Base-by-base conservation (phyloP, 2,329 filamentous ascomycete species). In the Ceratocystis cubensis region DNA sequence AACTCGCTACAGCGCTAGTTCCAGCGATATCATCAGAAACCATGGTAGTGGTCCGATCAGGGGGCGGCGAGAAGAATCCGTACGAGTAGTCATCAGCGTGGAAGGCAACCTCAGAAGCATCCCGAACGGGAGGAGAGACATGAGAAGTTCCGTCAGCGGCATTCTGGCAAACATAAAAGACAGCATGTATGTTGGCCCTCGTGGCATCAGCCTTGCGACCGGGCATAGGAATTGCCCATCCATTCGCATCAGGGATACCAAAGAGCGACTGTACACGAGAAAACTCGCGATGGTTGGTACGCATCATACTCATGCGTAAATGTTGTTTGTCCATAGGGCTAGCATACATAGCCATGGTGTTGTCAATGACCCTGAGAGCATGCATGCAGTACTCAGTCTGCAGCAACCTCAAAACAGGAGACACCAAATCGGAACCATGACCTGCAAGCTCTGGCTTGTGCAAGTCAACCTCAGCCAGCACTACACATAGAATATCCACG, bases 261-360 rank as follows among this genome's bases (percentile, higher is more conserved):
- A 97, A 99, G 44, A 99, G 78, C 72, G 91, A 96, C 74, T 96
- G 89, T 0, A 91, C 96, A 25, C 89, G 87, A 73, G 96, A 93
- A 71, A 96, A 97, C 75, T 97, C 92, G 74, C 96, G 97, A 62
- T 90, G 87, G 63, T 94, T 88, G 0, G 88, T 85, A 71, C 89
- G 88, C 4, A 91, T 92, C 91, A 99, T 96, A 75, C 93, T 97
- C 95, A 99, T 99, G 48, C 94, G 86, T 67, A 99, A 78, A 73
- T 97, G 91, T 71, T 96, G 91, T 71, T 89, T 91, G 75, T 97
- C 94, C 82, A 96, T 91, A 1, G 93, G 88, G 41, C 89, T 91
- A 3, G 90, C 89, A 0, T 91, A 91, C 79, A 97, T 93, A 33
- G 89, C 90, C 83, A 96, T 96, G 71, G 97, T 94, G 70, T 93